A percentile compares a stretch with the other conserved stretches of the same genome.
These are phyloP conservation scores for Mollisiaceae sp. DNA, from an alignment of 2,329 filamentous ascomycete genomes.

Conservation along the genomic window DNA sequence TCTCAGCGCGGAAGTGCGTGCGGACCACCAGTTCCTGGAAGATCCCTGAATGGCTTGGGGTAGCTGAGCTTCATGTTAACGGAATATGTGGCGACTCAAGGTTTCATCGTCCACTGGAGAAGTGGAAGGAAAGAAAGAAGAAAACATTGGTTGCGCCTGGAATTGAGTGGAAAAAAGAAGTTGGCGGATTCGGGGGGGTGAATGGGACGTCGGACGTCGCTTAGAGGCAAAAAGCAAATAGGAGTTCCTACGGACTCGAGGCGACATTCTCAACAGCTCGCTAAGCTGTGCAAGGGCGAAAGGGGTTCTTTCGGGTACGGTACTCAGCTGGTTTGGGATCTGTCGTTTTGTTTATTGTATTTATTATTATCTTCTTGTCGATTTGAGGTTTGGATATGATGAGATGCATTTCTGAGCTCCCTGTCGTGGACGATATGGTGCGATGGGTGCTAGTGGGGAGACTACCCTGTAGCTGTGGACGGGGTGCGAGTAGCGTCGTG, in stretches of 20 bases:
- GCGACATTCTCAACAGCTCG: background rate
- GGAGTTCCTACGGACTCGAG: background rate
- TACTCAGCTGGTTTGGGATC: background rate
- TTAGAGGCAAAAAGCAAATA: constrained; percentile 4
- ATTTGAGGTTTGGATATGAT: too few relatives aligned
- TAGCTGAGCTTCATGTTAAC: background rate
- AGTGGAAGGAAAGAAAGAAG: background rate
- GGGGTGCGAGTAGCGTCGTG: too few relatives aligned
- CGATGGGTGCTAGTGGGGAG: too few relatives aligned
- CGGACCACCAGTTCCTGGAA: background rate
- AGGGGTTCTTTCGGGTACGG: background rate
- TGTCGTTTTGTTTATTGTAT: too few relatives aligned
- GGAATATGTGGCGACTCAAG: background rate
- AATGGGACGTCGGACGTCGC: background rate
- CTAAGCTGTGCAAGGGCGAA: background rate
- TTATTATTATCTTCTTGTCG: too few relatives aligned
- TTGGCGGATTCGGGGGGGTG: background rate
- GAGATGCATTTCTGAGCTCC: too few relatives aligned
- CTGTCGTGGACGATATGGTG: too few relatives aligned
- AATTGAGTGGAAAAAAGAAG: background rate
- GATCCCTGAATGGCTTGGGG: background rate
- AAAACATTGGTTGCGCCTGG: background rate
- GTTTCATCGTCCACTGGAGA: background rate
- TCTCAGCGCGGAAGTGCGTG: background rate
- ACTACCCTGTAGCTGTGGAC: too few relatives aligned